Base-by-base conservation (phyloP, 1,139 yeast genomes). In the Blastobotrys petasosporus region DNA sequence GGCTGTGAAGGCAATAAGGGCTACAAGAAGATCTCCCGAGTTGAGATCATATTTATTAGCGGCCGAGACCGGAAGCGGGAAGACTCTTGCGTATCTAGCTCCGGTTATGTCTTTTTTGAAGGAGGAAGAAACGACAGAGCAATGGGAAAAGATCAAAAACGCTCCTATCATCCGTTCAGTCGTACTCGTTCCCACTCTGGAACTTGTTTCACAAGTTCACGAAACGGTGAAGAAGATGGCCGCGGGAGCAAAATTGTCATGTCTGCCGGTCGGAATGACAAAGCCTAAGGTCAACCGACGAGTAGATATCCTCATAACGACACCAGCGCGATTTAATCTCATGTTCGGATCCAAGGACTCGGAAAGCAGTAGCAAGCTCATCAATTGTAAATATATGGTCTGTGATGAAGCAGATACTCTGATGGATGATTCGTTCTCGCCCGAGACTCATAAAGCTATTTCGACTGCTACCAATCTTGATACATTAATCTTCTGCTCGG, bases 381-480 rank as follows among this genome's bases (percentile, higher is more conserved):
- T 56, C 25, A 51, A 53, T 29, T 65, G 70, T 45, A 73, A 75
- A 28, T 82, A 76, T 56, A 71, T 85, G 46, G 90, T 85, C 2
- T 76, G 85, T n/a, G 98, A 92, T 63, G 98, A 92, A 64, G 97
- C 98, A 0, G 98, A 92, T 64, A 85, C 97, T 0, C 69, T 92
- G 46, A 75, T 92, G 80, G 96, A 90, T 59, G 76, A 79, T 45
- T 83, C 95, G 0, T 90, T 92, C 76, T 67, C 80, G 12, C 76
- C 76, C 32, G 82, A 81, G 49, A 86, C 96, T 1, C 75, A 79
- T 53, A 64, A 71, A 4, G 75, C 79, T 0, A 65, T 88, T 31
- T 71, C 70, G 39, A 64, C 68, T 44, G 73, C 85, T 63, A 70
- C 75, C 2, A 74, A 77, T 49, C 68, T 84, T 35, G 70, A 71